phyloP scores from a whole-genome alignment of 805 yeast genomes.

The Metschnikowia matae region DNA sequence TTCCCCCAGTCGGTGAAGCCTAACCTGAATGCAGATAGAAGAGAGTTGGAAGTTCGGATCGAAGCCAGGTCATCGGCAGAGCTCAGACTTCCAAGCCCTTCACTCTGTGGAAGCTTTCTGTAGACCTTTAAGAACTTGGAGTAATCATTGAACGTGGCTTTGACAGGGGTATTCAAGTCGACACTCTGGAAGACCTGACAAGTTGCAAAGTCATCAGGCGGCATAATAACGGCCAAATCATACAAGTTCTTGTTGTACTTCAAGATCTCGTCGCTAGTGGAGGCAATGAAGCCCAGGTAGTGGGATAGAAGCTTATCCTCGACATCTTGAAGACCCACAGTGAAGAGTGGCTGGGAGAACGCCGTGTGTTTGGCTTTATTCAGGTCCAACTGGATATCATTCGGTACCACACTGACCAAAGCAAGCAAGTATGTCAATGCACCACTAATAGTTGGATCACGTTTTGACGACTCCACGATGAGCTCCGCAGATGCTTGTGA shows the following conservation, averaged over 20 bases:
- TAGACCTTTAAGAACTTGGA: slow-evolving; percentile 32
- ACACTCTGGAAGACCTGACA: slow-evolving; percentile 11
- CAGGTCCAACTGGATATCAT: slow-evolving; percentile 37
- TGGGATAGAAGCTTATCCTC: slow-evolving; percentile 19
- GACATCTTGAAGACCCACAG: slow-evolving; percentile 58
- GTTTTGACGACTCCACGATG: slow-evolving; percentile 6
- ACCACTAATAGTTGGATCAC: slow-evolving; percentile 22
- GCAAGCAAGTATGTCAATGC: slow-evolving; percentile 56
- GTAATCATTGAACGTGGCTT: slow-evolving; percentile 37
- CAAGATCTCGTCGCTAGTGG: slow-evolving; percentile 64
- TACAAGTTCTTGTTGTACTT: slow-evolving; percentile 49
- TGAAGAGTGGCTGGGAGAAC: slow-evolving; percentile 52
- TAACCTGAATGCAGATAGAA: slow-evolving; percentile 13
- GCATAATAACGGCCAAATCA: slow-evolving; percentile 40
- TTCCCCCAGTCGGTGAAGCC: slow-evolving; percentile 8
- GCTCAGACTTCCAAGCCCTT: slow-evolving; percentile 7
- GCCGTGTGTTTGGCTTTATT: slow-evolving; percentile 8
- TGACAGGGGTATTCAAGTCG: slow-evolving; percentile 14
- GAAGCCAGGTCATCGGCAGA: slow-evolving; percentile 28
- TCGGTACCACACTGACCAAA: slow-evolving; percentile 60
- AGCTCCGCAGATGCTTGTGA: slow-evolving; percentile 9
- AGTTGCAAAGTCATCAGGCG: slow-evolving; percentile 6
- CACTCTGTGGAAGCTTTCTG: slow-evolving; percentile 18
- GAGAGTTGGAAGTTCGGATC: slow-evolving; percentile 27
- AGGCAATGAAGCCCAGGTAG: slow-evolving; percentile 48